Evolutionary conservation across 2,329 filamentous ascomycete genomes (phyloP), one percentile per base, ranked within the genome.

Genomic region (Emmonsiellopsis sp.): DNA sequence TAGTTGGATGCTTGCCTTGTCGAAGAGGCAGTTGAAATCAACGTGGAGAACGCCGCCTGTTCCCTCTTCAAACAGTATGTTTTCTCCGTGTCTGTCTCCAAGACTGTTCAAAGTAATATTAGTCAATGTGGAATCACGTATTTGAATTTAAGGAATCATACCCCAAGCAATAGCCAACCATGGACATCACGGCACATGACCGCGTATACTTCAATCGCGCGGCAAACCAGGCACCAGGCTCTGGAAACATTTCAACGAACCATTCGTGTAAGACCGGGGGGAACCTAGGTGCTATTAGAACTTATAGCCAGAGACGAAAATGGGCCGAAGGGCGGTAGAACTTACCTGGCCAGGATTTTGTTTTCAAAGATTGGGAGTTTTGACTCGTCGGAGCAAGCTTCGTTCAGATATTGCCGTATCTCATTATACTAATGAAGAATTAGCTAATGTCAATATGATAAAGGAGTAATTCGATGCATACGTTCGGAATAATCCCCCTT

Each of bases 21-120:
- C 94, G 68, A 99, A 99, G 4, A 98, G 83, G 70, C 94, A 98
- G 73, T 98, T 98, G 78, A 99, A 98, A 72, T 98, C 93, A 45
- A 99, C 94, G 70, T 99, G 93, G 70, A 98, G 88, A 2, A 95
- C 84, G 50, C 92, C 92, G 44, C 94, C 93, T 59, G 90, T 94
- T 53, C 87, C 86, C 73, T 97, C 89, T 69, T 97, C 90, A 34
- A 98, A 83, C 33, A 96, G 81, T 53, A 99, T 88, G 69, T 99
- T 99, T 70, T 98, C 93, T 55, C 92, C 92, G 71, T 99, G 93
- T 3, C 93, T 85, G 70, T 99, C 93, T 40, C 93, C 93, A 0
- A 99, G 77, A 0, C 87, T 75, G 46, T 49, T 14, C 55, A 49
- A 49, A 49, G 21, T 21, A 34, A 31, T 53, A 6, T 42, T 42